Evolutionary conservation across 1,284 basidiomycete species (phyloP).

Genomic region (Irpex rosettiformis): DNA sequence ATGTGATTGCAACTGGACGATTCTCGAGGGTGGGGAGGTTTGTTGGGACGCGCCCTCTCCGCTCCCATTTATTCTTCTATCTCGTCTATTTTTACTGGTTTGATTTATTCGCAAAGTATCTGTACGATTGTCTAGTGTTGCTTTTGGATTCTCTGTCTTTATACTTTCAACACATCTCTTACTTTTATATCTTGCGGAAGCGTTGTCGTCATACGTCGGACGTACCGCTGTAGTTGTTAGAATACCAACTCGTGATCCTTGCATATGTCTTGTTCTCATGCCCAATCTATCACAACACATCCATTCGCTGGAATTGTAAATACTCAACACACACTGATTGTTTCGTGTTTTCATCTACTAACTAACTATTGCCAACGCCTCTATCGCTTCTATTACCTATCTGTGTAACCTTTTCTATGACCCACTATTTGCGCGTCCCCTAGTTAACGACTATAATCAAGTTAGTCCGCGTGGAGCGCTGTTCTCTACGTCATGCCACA

Average conservation of each 20-base stretch:
- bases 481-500: too few species aligned
- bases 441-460: too few species aligned
- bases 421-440: too few species aligned
- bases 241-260: not conserved
- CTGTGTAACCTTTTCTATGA: not conserved
- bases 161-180: not conserved
- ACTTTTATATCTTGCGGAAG: not conserved
- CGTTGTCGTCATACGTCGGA: not conserved
- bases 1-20: not conserved
- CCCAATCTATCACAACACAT: not conserved
- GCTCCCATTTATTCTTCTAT: not conserved
- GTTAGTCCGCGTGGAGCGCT: too few species aligned
- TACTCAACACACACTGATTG: not conserved
- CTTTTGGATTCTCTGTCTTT: not conserved
- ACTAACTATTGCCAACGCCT: not conserved
- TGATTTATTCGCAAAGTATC: not conserved
- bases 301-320: not conserved
- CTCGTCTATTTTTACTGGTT: not conserved
- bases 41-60: not conserved
- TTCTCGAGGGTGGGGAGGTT: not conserved
- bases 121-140: not conserved
- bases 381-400: not conserved
- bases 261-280: not conserved
- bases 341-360: not conserved
- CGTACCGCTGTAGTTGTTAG: conserved; percentile 9